Conservation (phyloP, 1,284 basidiomycete genomes). For the Cryptococcus deneoformans region DNA sequence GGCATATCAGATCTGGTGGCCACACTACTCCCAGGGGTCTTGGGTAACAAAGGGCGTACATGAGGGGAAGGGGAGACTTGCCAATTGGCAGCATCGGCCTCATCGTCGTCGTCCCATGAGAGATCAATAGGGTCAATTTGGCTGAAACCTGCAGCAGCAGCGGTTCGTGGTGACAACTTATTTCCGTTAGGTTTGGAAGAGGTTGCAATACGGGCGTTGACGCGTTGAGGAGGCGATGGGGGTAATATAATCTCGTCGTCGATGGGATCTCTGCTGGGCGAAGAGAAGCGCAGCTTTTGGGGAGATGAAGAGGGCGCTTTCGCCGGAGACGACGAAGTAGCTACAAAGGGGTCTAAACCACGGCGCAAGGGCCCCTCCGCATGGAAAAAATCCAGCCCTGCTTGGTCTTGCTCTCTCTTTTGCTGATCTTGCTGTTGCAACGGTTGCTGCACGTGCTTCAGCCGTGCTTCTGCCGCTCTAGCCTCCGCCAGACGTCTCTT, state of each 20-base stretch:
- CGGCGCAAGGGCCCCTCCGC: slow-evolving; percentile 21
- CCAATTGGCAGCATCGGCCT: slow-evolving; percentile 2
- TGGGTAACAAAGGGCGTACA: neutral
- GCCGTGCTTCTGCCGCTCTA: too few relatives aligned
- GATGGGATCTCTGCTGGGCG: neutral
- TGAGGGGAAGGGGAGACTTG: neutral
- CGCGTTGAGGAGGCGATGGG: neutral
- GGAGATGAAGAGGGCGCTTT: too few relatives aligned
- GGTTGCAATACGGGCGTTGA: neutral
- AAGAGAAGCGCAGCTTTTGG: too few relatives aligned
- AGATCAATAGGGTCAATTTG: slow-evolving; percentile 38
- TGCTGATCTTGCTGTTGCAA: too few relatives aligned
- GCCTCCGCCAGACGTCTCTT: too few relatives aligned
- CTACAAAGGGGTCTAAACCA: slow-evolving; percentile 8
- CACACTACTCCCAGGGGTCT: slow-evolving; percentile 1
- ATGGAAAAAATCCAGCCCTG: slow-evolving; percentile 38
- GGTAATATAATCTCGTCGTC: neutral
- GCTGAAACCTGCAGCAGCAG: slow-evolving; percentile 42
- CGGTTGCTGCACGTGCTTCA: too few relatives aligned
- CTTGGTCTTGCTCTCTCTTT: too few relatives aligned
- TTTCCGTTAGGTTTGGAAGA: neutral
- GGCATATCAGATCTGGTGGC: slow-evolving; percentile 2
- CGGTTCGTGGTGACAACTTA: slow-evolving; percentile 29
- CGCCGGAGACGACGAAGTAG: neutral
- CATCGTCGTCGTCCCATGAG: slow-evolving; percentile 24